A percentile compares a stretch with the other conserved stretches of the same genome.
phyloP scores from a whole-genome alignment of 2,329 filamentous ascomycete species.

The Colletotrichum musicola region DNA sequence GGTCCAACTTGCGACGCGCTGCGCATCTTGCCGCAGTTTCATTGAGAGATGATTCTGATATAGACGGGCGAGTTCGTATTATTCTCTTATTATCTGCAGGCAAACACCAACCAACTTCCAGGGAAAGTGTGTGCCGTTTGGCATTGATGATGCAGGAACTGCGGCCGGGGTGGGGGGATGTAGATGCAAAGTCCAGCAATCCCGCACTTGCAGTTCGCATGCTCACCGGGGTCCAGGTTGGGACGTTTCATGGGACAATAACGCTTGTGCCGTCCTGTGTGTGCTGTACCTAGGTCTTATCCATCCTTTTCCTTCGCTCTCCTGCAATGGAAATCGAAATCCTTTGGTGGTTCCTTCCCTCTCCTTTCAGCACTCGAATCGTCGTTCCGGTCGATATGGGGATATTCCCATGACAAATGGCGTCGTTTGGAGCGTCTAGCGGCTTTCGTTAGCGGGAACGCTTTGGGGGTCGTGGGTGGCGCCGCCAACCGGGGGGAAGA shows the following conservation, averaged over 20 bases:
- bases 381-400: not conserved
- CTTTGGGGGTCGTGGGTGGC: not conserved
- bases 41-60: conserved; percentile 5
- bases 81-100: not conserved
- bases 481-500: conserved; percentile 7
- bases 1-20: conserved; percentile 17
- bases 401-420: conserved; percentile 15
- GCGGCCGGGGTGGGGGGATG: no score
- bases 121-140: not conserved
- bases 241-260: not conserved
- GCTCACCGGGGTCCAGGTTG: not conserved
- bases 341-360: no score
- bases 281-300: no score
- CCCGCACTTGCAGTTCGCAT: not conserved
- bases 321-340: no score
- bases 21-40: conserved; percentile 22
- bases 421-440: conserved; percentile 13
- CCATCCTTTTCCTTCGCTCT: not conserved
- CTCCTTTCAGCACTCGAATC: no score
- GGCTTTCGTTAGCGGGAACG: conserved; percentile 19
- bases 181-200: not conserved
- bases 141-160: not conserved
- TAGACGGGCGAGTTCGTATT: not conserved
- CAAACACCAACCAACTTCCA: not conserved
- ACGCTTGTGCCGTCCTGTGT: no score